These are phyloP conservation scores for Calonectria pteridis DNA, from an alignment of 2,329 filamentous ascomycete species.

Conservation along the genomic window DNA sequence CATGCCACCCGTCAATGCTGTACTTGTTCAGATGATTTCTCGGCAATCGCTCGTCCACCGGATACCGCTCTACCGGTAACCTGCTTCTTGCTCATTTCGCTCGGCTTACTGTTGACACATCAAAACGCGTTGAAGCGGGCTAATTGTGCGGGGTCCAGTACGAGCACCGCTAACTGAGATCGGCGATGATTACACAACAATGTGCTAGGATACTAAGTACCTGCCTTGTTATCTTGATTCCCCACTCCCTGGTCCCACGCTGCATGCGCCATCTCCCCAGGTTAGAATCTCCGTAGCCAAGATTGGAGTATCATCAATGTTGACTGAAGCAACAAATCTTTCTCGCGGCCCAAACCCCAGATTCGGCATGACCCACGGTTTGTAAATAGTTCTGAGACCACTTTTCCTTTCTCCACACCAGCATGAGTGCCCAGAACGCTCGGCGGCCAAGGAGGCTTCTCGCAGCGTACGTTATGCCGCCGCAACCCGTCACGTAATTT, in stretches of 20 bases:
- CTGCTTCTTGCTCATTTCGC: background rate
- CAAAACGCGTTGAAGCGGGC: background rate
- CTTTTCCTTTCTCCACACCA: constrained; percentile 12
- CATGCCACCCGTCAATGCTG: background rate
- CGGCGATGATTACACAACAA: background rate
- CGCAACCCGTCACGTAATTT: background rate
- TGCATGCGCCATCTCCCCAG: background rate
- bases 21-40: background rate
- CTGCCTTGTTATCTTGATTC: background rate
- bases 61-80: too few relatives aligned
- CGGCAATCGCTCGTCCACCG: background rate
- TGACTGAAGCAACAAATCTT: background rate
- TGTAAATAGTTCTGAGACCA: constrained; percentile 17
- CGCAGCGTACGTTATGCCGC: constrained; percentile 39
- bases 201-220: background rate
- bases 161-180: background rate
- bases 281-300: background rate
- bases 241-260: background rate
- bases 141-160: background rate
- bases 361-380: background rate
- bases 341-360: background rate
- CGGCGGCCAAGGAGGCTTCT: constrained; percentile 41
- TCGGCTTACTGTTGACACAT: background rate
- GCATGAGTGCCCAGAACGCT: constrained; percentile 33
- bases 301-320: background rate